phyloP scores from a whole-genome alignment of 2,329 filamentous ascomycete species.

The Colletotrichum echinochloae region DNA sequence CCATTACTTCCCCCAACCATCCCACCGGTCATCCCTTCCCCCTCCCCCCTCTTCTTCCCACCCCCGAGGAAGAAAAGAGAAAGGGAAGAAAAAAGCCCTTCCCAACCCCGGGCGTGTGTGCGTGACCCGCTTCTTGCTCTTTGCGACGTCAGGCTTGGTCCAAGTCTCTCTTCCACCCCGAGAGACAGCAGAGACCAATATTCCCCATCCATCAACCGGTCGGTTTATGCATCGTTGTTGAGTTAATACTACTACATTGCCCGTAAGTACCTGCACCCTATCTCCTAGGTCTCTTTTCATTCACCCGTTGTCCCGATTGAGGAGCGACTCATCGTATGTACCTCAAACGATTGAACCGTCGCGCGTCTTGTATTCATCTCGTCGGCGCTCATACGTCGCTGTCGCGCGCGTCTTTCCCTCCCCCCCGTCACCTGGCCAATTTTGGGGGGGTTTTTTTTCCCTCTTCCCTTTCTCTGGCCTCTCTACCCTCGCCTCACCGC shows the following conservation, averaged over 20 bases:
- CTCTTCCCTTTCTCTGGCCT: conserved; percentile 1
- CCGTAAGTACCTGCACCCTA: conserved; percentile 50
- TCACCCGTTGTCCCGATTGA: conserved; percentile 33
- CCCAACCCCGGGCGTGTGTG: conserved; percentile 36
- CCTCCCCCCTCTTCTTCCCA: not conserved
- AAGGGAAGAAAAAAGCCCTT: conserved; percentile 2
- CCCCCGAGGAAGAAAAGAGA: not conserved
- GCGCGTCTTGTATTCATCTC: conserved; percentile 1
- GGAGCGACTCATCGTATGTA: conserved; percentile 30
- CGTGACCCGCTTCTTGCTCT: conserved; percentile 39
- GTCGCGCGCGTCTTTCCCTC: conserved; percentile 5
- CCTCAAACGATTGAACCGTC: conserved; percentile 14
- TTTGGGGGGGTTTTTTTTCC: not conserved
- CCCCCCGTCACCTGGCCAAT: not conserved
- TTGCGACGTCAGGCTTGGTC: conserved; percentile 40
- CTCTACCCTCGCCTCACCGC: not conserved
- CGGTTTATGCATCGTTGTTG: conserved; percentile 42
- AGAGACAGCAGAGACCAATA: conserved; percentile 36
- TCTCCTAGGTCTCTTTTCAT: conserved; percentile 41
- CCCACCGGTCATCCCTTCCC: conserved; percentile 10
- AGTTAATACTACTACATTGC: conserved; percentile 47
- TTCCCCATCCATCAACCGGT: conserved; percentile 41
- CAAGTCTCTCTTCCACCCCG: conserved; percentile 36
- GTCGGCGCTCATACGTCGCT: conserved; percentile 16
- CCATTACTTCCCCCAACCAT: conserved; percentile 9